Percentiles rank a stretch among this genome's conserved stretches.
Evolutionary conservation across 805 yeast genomes (phyloP).

Genomic region (Wickerhamiella allomyrinae): DNA sequence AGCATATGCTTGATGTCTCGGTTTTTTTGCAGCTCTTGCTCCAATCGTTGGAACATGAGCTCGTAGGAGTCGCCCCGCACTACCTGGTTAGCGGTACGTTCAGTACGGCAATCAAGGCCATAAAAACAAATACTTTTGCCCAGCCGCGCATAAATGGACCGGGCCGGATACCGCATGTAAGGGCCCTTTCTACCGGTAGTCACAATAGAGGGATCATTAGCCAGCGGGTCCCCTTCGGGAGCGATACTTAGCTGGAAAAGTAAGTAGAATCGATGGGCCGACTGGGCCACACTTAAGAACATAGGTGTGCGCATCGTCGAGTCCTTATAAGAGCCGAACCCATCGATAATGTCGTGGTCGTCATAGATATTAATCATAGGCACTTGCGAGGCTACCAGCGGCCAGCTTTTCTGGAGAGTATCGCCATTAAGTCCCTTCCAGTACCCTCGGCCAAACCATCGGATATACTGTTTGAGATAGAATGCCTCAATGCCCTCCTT

Average conservation of each 20-base stretch:
- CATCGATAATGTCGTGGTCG: constrained; percentile 95
- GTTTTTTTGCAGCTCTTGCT: constrained; percentile 36
- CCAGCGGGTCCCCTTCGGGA: constrained; percentile 28
- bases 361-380: constrained; percentile 81
- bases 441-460: constrained; percentile 84
- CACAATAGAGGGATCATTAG: constrained; percentile 47
- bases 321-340: constrained; percentile 79
- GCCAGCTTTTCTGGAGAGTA: constrained; percentile 53
- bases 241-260: constrained; percentile 77
- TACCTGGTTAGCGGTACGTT: constrained; percentile 51
- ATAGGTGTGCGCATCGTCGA: constrained; percentile 57
- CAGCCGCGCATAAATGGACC: constrained; percentile 56
- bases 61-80: constrained; percentile 43
- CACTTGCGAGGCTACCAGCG: constrained; percentile 64
- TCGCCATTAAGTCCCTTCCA: constrained; percentile 61
- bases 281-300: constrained; percentile 56
- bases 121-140: constrained; percentile 60
- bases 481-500: constrained; percentile 42
- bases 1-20: constrained; percentile 58
- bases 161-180: constrained; percentile 49
- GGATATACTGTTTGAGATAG: constrained; percentile 59
- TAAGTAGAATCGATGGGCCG: constrained; percentile 78
- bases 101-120: constrained; percentile 90
- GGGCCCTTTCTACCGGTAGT: constrained; percentile 46
- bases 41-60: constrained; percentile 43